Percentiles rank a stretch among this genome's conserved stretches.
These are phyloP conservation scores for Phytophthora quininea DNA, from an alignment of 352 stramenopile genomes.

Conservation along the genomic window DNA sequence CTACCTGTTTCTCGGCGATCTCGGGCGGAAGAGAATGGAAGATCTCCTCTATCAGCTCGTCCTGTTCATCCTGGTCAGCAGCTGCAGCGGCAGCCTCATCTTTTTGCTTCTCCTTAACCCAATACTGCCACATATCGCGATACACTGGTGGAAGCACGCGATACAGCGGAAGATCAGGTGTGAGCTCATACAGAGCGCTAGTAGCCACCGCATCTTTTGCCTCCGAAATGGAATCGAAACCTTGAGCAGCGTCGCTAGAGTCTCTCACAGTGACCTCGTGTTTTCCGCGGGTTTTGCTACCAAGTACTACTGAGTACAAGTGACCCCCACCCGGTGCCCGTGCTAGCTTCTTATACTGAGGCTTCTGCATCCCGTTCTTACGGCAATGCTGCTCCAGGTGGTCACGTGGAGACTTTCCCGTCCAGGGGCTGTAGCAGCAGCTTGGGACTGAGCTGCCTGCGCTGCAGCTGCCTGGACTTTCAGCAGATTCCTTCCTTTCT, in stretches of 20 bases:
- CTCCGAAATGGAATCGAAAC: conserved; percentile 69
- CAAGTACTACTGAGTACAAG: conserved; percentile 61
- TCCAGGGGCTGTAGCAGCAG: conserved; percentile 46
- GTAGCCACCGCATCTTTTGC: conserved; percentile 83
- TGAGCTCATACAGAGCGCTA: conserved; percentile 88
- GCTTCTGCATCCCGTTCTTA: conserved; percentile 83
- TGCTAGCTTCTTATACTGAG: conserved; percentile 74
- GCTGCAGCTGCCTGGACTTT: conserved; percentile 30
- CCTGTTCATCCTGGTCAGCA: conserved; percentile 52
- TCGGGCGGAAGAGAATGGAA: conserved; percentile 56
- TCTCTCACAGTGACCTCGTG: conserved; percentile 47
- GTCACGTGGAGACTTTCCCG: conserved; percentile 86
- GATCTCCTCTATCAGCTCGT: conserved; percentile 59
- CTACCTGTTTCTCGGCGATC: conserved; percentile 44
- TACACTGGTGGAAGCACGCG: conserved; percentile 89
- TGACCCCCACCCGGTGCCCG: conserved; percentile 30
- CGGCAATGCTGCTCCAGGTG: conserved; percentile 90
- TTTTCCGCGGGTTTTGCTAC: conserved; percentile 48
- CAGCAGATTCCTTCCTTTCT: conserved; percentile 36
- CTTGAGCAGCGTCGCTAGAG: conserved; percentile 38
- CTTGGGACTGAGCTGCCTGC: conserved; percentile 25
- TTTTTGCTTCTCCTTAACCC: conserved; percentile 51
- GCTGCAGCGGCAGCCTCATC: conserved; percentile 39
- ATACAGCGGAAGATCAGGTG: conserved; percentile 87
- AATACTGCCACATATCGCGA: conserved; percentile 88